Evolutionary conservation across 2,329 filamentous ascomycete species (phyloP).

Genomic region (Sporothrix dimorphospora): DNA sequence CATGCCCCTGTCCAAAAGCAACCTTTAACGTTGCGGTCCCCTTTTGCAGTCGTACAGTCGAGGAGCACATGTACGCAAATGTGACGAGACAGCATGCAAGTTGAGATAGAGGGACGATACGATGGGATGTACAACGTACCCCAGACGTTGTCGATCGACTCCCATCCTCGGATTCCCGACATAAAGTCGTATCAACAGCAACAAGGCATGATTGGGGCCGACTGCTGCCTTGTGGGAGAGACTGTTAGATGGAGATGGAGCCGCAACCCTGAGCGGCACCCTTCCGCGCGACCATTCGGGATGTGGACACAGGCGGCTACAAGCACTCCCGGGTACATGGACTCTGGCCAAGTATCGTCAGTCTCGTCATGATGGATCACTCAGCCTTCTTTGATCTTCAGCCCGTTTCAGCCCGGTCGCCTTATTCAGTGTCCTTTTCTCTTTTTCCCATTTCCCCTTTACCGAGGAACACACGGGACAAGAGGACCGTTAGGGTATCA

Average conservation of each 20-base stretch:
- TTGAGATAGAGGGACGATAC: too few relatives aligned
- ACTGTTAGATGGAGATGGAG: conserved; percentile 13
- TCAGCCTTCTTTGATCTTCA: neutral
- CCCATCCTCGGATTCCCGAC: neutral
- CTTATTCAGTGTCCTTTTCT: neutral
- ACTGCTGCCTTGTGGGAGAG: neutral
- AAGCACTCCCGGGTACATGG: neutral
- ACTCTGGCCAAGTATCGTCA: neutral
- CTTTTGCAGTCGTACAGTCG: neutral
- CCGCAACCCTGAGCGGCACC: neutral
- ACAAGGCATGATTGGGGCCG: too few relatives aligned
- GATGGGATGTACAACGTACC: too few relatives aligned
- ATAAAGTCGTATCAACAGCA: neutral
- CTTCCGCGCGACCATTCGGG: neutral
- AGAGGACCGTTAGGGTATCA: neutral
- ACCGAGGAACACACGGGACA: neutral
- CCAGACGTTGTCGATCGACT: too few relatives aligned
- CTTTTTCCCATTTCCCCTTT: neutral
- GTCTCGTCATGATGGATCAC: neutral
- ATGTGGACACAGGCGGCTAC: neutral
- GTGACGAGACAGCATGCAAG: conserved; percentile 5
- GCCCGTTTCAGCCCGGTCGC: neutral
- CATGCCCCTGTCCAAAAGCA: neutral
- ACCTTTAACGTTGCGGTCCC: neutral
- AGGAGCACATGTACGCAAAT: neutral